phyloP scores from a whole-genome alignment of 192 early-diverging fungal genomes.

The Mortierella claussenii region DNA sequence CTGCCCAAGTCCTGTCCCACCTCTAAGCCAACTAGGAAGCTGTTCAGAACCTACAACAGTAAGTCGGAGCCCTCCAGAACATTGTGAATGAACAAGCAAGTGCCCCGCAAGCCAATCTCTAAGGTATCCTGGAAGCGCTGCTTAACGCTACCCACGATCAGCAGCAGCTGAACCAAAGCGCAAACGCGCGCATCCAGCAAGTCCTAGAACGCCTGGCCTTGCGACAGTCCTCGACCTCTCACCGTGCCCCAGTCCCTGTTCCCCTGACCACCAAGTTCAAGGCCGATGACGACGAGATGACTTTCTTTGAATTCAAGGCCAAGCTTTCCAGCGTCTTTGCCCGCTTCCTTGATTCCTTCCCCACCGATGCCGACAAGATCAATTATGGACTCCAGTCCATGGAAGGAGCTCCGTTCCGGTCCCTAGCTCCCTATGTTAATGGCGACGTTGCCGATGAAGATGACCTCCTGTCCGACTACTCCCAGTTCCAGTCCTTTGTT shows the following conservation, averaged over 20 bases:
- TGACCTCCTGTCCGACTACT: background rate
- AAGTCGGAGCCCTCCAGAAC: too few species aligned
- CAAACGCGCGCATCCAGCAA: too few species aligned
- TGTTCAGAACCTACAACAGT: too few species aligned
- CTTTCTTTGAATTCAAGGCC: constrained; percentile 4
- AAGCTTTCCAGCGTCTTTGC: background rate
- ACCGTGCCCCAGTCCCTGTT: background rate
- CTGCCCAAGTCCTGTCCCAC: too few species aligned
- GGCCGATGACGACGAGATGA: background rate
- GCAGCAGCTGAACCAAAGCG: too few species aligned
- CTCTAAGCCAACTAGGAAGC: too few species aligned
- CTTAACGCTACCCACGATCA: too few species aligned
- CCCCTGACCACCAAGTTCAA: constrained; percentile 7
- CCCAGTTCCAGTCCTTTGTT: background rate
- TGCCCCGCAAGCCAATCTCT: too few species aligned
- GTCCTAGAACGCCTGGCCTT: too few species aligned
- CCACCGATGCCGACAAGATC: background rate
- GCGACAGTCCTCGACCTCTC: too few species aligned
- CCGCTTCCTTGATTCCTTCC: constrained; percentile 6
- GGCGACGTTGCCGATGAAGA: background rate
- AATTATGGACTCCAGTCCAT: constrained; percentile 12
- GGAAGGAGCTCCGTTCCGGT: constrained; percentile 15
- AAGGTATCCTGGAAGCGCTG: too few species aligned
- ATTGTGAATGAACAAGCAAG: too few species aligned
- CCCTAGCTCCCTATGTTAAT: constrained; percentile 13